Percentiles rank a stretch among this genome's conserved stretches.
Conservation (phyloP, 345 rosid genomes). For the Rubroshorea leprosula region DNA sequence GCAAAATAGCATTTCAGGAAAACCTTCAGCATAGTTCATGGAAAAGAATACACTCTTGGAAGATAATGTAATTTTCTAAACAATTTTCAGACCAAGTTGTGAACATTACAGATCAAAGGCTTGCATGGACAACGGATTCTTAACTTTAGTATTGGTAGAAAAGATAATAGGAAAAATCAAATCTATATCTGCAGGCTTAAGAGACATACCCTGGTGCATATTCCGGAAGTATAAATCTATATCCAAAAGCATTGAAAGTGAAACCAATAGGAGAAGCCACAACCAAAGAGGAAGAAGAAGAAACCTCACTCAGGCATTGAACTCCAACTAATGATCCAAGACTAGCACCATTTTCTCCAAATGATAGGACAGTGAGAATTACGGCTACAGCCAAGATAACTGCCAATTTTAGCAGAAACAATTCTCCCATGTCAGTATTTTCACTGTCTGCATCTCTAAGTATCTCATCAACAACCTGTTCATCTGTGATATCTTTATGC, state of each 20-base stretch:
- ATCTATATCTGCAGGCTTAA: background rate
- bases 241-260: constrained; percentile 68
- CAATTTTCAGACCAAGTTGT: constrained; percentile 1
- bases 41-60: constrained; percentile 2
- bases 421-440: constrained; percentile 23
- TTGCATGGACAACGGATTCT: background rate
- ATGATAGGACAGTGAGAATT: constrained; percentile 36
- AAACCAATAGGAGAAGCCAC: constrained; percentile 46
- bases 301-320: constrained; percentile 40
- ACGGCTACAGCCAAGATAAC: constrained; percentile 52
- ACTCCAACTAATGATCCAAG: constrained; percentile 47
- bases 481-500: constrained; percentile 24
- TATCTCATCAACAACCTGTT: constrained; percentile 22
- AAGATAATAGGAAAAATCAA: background rate
- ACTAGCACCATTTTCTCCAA: constrained; percentile 30
- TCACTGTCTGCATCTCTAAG: constrained; percentile 14
- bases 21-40: constrained; percentile 11
- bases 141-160: background rate
- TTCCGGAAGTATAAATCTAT: constrained; percentile 59
- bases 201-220: constrained; percentile 67
- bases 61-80: background rate
- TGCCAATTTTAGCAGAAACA: constrained; percentile 52
- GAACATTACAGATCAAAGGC: background rate
- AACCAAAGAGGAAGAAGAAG: constrained; percentile 32
- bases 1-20: constrained; percentile 17